These are phyloP conservation scores for Ustilago cynodontis DNA, from an alignment of 1,284 basidiomycete genomes.

Conservation along the genomic window DNA sequence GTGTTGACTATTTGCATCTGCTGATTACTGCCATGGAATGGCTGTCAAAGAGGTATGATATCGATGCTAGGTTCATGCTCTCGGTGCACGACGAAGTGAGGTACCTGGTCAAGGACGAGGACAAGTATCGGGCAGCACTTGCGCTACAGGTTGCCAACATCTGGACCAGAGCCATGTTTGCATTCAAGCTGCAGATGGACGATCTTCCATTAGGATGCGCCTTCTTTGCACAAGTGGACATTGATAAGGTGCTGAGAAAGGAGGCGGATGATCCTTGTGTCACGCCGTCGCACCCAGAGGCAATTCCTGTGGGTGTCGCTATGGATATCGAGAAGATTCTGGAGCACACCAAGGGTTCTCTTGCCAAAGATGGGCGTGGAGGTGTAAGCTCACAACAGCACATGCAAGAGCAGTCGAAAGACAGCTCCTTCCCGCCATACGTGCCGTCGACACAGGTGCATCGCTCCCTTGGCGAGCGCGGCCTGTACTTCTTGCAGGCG, in stretches of 20 bases:
- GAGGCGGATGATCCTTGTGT: conserved; percentile 96
- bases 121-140: conserved; percentile 88
- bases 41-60: conserved; percentile 83
- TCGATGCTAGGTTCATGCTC: conserved; percentile 91
- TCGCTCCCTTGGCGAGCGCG: conserved; percentile 60
- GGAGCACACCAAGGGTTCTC: conserved; percentile 69
- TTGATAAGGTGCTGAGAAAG: conserved; percentile 91
- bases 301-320: conserved; percentile 87
- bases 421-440: conserved; percentile 44
- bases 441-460: conserved; percentile 57
- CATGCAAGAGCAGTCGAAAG: background rate
- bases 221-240: conserved; percentile 96
- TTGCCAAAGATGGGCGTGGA: conserved; percentile 34
- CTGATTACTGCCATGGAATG: conserved; percentile 96
- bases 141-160: conserved; percentile 95
- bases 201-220: conserved; percentile 88
- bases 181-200: conserved; percentile 92
- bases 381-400: background rate
- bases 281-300: conserved; percentile 87
- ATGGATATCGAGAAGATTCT: conserved; percentile 81
- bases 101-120: conserved; percentile 89
- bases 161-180: conserved; percentile 94
- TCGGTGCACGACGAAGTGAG: conserved; percentile 98
- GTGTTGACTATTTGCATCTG: conserved; percentile 97
- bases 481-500: conserved; percentile 65